Conservation (phyloP, 2,329 filamentous ascomycete genomes). For the Colletotrichum siamense region DNA sequence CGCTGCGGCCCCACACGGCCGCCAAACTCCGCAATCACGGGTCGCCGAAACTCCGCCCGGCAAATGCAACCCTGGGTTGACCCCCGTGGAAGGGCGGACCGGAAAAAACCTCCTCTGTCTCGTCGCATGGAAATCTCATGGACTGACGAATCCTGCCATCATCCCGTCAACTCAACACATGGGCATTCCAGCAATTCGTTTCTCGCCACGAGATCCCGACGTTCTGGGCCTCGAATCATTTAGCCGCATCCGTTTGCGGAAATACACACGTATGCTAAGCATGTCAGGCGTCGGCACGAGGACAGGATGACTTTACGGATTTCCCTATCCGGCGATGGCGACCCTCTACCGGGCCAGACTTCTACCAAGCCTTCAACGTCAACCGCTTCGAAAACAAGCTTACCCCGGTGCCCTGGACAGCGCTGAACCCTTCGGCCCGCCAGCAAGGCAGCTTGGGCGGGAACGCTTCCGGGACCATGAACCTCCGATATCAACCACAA, state of each 20-base stretch:
- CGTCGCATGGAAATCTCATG: neutral
- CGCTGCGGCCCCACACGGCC: conserved; percentile 10
- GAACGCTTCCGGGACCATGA: neutral
- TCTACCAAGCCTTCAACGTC: neutral
- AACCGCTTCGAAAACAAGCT: neutral
- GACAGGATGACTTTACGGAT: neutral
- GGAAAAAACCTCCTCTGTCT: neutral
- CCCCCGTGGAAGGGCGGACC: neutral
- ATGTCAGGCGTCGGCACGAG: neutral
- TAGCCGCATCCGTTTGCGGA: conserved; percentile 4
- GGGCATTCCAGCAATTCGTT: neutral
- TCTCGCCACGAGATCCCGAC: neutral
- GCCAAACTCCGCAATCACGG: neutral
- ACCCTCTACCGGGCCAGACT: neutral
- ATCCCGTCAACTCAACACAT: neutral
- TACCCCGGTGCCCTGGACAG: neutral
- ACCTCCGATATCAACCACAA: neutral
- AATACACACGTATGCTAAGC: neutral
- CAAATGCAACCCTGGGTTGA: neutral
- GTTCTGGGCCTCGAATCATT: neutral
- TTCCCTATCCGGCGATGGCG: neutral
- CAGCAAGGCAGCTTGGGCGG: neutral
- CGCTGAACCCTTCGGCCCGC: neutral
- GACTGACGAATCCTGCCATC: neutral
- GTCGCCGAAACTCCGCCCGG: conserved; percentile 9